Base-by-base conservation (phyloP, 139 green algal genomes). In the Spirogloea muscicola region DNA sequence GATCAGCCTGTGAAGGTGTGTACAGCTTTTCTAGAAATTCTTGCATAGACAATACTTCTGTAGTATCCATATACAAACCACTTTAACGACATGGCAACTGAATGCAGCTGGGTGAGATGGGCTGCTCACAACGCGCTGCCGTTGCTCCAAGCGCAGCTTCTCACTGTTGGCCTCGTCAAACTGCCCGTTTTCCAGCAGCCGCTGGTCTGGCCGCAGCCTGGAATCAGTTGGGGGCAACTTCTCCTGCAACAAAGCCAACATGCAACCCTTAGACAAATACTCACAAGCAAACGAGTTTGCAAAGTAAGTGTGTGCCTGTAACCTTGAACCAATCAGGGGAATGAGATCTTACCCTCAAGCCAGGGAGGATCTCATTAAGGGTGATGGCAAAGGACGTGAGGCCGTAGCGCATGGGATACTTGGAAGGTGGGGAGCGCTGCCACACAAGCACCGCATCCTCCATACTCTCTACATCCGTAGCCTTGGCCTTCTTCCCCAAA, bases 401-500 rank as follows among this genome's bases (percentile, higher is more conserved):
- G 58, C 25, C 25, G 25, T 66, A 66, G 36, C 79, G 80, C 55
- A 48, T 78, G 25, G 80, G 83, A 33, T 87, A 73, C 4, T 76
- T 34, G 78, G 60, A 5, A 1, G 82, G 79, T 3, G 83, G 75
- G 68, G 83, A 81, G 27, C 78, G 79, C 68, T 79, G 63, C 84
- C 90, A 90, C 49, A 92, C 77, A 65, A 73, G 74, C 58, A 34
- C 27, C 1, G 37, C 48, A 5, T 72, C 34, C 2, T 29, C 36
- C 39, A 66, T 10, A 37, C 25, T 33, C 42, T 55, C 58, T 3
- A 9, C 27, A 21, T 81, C 73, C 40, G 41, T 49, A 9, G 49
- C 16, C 16, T 6, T 7, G 2, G 49, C 13, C 49, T 60, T 60
- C 2, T 60, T 27, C 2, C 2, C 49, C 18, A 10, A 27, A 21